Evolutionary conservation across 2,329 filamentous ascomycete species (phyloP), one percentile per base, ranked within the genome.

Genomic region (Orbilia blumenaviensis): DNA sequence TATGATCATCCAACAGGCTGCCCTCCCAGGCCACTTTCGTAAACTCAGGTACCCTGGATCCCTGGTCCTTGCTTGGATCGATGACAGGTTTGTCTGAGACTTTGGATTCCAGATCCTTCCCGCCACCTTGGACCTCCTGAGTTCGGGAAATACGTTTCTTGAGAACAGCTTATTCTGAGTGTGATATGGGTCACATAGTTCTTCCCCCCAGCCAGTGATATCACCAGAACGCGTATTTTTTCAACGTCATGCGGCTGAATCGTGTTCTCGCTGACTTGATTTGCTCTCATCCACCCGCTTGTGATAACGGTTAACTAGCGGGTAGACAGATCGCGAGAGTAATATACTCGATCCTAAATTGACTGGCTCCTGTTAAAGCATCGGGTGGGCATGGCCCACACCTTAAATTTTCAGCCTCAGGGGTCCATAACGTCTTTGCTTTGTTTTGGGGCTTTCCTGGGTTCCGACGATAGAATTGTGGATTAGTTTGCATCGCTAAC

Each of bases 21-120:
- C 34, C 36, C 46, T 68, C 71, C 44, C 54, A 60, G 67, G 2
- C 25, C 50, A 14, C 61, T 61, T 56, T 56, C 52, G 29, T 32
- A 38, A n/a, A 29, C n/a, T 25, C 52, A 56, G 29, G 32, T 56
- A 36, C 52, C 29, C 25, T 18, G 50, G 50, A 56, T 42, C 52
- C 52, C 64, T 32, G 56, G 16, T 36, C 2, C 16, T 14, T 56
- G 52, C 16, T 14, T 56, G 52, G 52, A 36, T 56, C 52, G 32
- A 48, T 69, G 72, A 76, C 72, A 76, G 72, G 16, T 67, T 29
- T 69, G 63, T 75, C 56, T 68, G 58, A 68, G 64, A 75, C 66
- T 42, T 41, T 27, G 23, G 27, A 50, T 66, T 38, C 34, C 42
- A 21, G 27, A 25, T 50, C 44, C 29, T 64, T 38, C 25, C 23